Percentiles rank a stretch among this genome's conserved stretches.
Evolutionary conservation across 2,329 filamentous ascomycete genomes (phyloP).

Genomic region (Diaporthe sp.): DNA sequence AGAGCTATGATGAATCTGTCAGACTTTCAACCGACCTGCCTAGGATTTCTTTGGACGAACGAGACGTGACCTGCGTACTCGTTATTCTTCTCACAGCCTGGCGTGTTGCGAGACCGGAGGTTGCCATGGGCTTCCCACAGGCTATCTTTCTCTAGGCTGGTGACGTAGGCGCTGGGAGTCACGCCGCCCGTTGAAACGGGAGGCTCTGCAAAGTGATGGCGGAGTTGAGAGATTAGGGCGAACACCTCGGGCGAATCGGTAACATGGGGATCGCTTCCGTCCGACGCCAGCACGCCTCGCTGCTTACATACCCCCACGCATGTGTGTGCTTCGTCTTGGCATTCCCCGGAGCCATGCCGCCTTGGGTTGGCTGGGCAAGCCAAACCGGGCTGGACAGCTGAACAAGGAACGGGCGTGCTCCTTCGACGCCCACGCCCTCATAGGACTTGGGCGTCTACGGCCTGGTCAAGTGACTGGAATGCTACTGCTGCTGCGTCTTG

Average conservation of each 20-base stretch:
- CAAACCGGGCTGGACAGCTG: conserved; percentile 18
- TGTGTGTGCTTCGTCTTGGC: conserved; percentile 27
- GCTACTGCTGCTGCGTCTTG: conserved; percentile 3
- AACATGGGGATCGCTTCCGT: not conserved
- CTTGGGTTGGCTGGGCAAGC: conserved; percentile 22
- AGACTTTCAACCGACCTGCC: too few species aligned
- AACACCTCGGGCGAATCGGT: conserved; percentile 10
- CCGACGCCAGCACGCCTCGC: conserved; percentile 29
- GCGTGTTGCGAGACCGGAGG: conserved; percentile 1
- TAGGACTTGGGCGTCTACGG: not conserved
- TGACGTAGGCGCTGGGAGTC: not conserved
- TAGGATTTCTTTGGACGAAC: not conserved
- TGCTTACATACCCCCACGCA: conserved; percentile 24
- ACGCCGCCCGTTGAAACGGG: not conserved
- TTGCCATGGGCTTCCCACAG: not conserved
- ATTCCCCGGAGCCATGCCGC: not conserved
- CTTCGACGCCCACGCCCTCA: not conserved
- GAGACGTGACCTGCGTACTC: not conserved
- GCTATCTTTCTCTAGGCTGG: not conserved
- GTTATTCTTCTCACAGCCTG: not conserved
- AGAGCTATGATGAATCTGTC: not conserved
- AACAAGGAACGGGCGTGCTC: conserved; percentile 5
- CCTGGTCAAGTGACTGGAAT: conserved; percentile 28
- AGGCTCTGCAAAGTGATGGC: conserved; percentile 24
- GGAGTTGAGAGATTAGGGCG: conserved; percentile 6